phyloP scores from a whole-genome alignment of 495 filamentous ascomycete genomes.

The Trichoderma virens region DNA sequence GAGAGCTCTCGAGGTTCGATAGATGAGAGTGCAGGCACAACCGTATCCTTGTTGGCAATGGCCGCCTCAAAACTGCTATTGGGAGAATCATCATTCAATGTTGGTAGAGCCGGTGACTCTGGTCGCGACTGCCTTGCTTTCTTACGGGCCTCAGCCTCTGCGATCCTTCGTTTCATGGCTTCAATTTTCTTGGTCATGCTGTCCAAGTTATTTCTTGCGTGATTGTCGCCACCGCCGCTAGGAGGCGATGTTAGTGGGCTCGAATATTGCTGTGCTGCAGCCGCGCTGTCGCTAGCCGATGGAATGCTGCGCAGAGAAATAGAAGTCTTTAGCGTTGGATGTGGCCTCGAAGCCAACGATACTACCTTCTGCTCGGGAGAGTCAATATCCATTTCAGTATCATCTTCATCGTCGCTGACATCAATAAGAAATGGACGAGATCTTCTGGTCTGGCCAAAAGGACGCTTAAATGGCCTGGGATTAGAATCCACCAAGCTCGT shows the following conservation, averaged over 20 bases:
- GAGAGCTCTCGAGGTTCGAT: not conserved
- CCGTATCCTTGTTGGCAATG: not conserved
- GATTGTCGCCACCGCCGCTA: slow-evolving; percentile 12
- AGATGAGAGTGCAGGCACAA: not conserved
- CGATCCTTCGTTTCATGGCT: slow-evolving; percentile 66
- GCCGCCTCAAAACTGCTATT: not conserved
- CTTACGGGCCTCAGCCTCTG: slow-evolving; percentile 62
- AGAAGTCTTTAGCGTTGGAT: slow-evolving; percentile 13
- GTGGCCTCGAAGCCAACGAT: not conserved
- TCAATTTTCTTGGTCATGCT: slow-evolving; percentile 63
- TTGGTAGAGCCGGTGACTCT: not conserved
- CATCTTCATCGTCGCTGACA: slow-evolving; percentile 52
- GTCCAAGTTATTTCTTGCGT: slow-evolving; percentile 47
- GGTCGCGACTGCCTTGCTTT: slow-evolving; percentile 25
- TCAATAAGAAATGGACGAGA: slow-evolving; percentile 57
- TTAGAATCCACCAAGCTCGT: slow-evolving; percentile 64
- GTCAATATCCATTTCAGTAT: slow-evolving; percentile 43
- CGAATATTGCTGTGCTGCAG: slow-evolving; percentile 21
- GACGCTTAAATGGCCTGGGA: slow-evolving; percentile 48
- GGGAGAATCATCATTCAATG: not conserved
- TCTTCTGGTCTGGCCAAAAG: slow-evolving; percentile 48
- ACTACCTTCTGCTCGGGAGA: slow-evolving; percentile 26
- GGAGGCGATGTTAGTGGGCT: slow-evolving; percentile 37
- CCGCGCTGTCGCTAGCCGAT: slow-evolving; percentile 23
- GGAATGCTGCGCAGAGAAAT: slow-evolving; percentile 35